Conservation (phyloP, 768 basidiomycete species). For the Podaxis sp. region DNA sequence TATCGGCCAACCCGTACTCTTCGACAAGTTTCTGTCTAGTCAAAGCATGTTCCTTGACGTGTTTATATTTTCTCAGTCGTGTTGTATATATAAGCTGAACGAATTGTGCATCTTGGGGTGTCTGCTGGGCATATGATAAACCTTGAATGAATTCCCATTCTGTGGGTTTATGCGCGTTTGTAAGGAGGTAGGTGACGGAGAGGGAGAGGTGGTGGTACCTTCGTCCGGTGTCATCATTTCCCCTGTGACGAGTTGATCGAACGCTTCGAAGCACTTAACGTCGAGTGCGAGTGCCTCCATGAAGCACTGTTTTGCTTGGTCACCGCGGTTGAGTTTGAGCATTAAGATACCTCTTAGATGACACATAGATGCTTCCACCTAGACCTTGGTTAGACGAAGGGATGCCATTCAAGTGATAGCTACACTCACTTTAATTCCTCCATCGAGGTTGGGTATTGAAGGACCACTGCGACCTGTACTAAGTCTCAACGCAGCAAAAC, state of each 20-base stretch:
- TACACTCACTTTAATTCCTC: conserved; percentile 83
- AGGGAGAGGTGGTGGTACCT: conserved; percentile 51
- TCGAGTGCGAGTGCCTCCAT: conserved; percentile 94
- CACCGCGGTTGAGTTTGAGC: conserved; percentile 88
- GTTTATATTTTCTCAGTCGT: conserved; percentile 88
- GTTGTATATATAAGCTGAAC: conserved; percentile 91
- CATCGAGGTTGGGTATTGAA: conserved; percentile 79
- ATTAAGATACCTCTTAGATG: conserved; percentile 91
- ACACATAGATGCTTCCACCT: conserved; percentile 99
- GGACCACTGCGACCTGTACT: conserved; percentile 60
- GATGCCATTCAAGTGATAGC: not conserved
- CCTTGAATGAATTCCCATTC: conserved; percentile 96
- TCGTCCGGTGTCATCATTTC: conserved; percentile 97
- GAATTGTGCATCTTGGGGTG: conserved; percentile 86
- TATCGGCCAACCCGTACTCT: conserved; percentile 83
- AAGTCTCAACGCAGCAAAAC: not conserved
- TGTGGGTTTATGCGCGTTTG: conserved; percentile 29
- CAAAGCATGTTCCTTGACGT: conserved; percentile 76
- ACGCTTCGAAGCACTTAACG: conserved; percentile 96
- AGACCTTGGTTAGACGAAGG: not conserved
- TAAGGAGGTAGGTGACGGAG: not conserved
- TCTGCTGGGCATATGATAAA: conserved; percentile 80
- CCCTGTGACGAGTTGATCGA: conserved; percentile 84
- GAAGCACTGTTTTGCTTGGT: conserved; percentile 91
- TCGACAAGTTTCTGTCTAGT: conserved; percentile 79